Evolutionary conservation across 768 basidiomycete genomes (phyloP).

Genomic region (Trametes meyenii): DNA sequence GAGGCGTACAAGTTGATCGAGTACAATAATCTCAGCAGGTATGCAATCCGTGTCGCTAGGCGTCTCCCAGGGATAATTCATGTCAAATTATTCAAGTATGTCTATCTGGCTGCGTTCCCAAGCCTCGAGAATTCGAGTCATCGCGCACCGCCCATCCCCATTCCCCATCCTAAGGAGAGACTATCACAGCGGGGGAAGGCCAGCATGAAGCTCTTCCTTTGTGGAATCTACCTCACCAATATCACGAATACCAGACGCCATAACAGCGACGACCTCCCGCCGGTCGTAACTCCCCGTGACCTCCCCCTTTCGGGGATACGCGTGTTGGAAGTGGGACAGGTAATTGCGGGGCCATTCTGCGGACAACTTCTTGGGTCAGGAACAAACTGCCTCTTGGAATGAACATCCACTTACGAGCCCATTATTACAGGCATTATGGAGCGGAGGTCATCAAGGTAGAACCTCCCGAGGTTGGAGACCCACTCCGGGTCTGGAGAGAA

Average conservation of each 20-base stretch:
- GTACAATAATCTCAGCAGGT: too few relatives aligned
- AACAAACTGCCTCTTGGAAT: neutral
- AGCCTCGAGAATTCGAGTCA: too few relatives aligned
- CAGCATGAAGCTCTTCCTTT: too few relatives aligned
- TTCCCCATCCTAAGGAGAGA: too few relatives aligned
- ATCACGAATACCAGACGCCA: neutral
- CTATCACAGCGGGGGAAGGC: too few relatives aligned
- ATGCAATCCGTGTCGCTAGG: too few relatives aligned
- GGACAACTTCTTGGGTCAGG: constrained; percentile 68
- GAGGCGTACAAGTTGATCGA: too few relatives aligned
- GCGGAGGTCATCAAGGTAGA: constrained; percentile 78
- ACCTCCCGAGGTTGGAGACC: constrained; percentile 63
- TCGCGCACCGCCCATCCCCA: too few relatives aligned
- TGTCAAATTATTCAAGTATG: too few relatives aligned
- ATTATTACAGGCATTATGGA: constrained; percentile 57
- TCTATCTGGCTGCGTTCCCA: too few relatives aligned
- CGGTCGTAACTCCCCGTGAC: constrained; percentile 24
- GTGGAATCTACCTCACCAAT: too few relatives aligned
- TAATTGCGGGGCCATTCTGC: constrained; percentile 74
- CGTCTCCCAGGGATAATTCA: too few relatives aligned
- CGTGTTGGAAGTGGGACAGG: constrained; percentile 69
- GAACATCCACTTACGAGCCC: neutral
- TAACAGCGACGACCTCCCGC: neutral
- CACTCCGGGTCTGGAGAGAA: constrained; percentile 71
- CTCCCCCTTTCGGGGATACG: constrained; percentile 66